phyloP scores from a whole-genome alignment of 495 filamentous ascomycete species.

The Penicillium paxilli region DNA sequence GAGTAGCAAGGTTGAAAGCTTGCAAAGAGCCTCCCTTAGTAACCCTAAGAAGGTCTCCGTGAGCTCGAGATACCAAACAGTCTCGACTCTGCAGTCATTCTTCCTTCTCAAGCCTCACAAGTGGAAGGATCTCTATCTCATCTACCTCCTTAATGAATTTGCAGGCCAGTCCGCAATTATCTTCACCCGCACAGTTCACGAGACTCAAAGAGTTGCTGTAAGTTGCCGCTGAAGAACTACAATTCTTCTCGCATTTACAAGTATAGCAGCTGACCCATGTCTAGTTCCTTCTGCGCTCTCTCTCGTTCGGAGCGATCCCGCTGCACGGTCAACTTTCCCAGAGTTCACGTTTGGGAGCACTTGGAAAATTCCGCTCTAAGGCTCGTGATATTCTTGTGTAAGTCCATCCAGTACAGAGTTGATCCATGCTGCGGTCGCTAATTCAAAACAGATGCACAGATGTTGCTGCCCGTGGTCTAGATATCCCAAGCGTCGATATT shows the following conservation, averaged over 20 bases:
- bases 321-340: constrained; percentile 90
- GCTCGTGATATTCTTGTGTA: constrained; percentile 83
- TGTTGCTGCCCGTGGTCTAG: constrained; percentile 89
- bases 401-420: too few relatives aligned
- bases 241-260: too few relatives aligned
- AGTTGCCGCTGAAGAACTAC: too few relatives aligned
- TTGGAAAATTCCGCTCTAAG: constrained; percentile 77
- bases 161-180: constrained; percentile 81
- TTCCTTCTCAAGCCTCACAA: constrained; percentile 86
- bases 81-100: constrained; percentile 76
- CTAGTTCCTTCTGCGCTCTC: constrained; percentile 72
- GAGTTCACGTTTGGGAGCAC: constrained; percentile 75
- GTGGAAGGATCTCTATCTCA: constrained; percentile 88
- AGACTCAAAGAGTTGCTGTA: constrained; percentile 83
- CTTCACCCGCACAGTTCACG: constrained; percentile 91
- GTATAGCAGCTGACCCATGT: too few relatives aligned
- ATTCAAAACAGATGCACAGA: too few relatives aligned
- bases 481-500: constrained; percentile 89
- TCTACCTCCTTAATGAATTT: constrained; percentile 82
- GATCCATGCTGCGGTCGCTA: too few relatives aligned
- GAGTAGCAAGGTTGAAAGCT: constrained; percentile 84
- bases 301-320: constrained; percentile 85
- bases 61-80: constrained; percentile 83
- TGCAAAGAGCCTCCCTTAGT: constrained; percentile 83
- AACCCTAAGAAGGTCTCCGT: constrained; percentile 79